These are phyloP conservation scores for Chrysochromulina parva DNA, from an alignment of 78 protist genomes.

Conservation along the genomic window DNA sequence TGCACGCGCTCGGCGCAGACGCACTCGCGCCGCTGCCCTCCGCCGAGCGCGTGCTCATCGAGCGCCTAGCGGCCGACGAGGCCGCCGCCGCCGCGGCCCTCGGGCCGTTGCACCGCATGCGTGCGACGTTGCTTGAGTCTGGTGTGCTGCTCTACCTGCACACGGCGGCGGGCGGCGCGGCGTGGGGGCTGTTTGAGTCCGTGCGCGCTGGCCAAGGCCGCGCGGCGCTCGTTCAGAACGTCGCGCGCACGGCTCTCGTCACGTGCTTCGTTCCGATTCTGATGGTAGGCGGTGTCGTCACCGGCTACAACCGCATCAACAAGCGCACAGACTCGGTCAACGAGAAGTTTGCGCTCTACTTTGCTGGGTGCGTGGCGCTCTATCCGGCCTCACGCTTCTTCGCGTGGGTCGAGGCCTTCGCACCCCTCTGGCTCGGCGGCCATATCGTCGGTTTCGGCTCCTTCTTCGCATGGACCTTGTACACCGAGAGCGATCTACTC, in stretches of 20 bases:
- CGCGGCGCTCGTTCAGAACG: slow-evolving; percentile 6
- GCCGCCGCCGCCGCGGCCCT: not conserved
- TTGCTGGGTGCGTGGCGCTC: not conserved
- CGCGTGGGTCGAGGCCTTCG: slow-evolving; percentile 59
- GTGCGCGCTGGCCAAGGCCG: slow-evolving; percentile 19
- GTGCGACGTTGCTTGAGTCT: slow-evolving; percentile 19
- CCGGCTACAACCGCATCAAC: slow-evolving; percentile 29
- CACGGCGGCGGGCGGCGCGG: slow-evolving; percentile 74
- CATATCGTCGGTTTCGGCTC: slow-evolving; percentile 77
- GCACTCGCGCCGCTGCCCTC: not conserved
- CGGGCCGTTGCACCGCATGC: not conserved
- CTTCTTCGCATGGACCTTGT: slow-evolving; percentile 63
- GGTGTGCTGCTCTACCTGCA: slow-evolving; percentile 70
- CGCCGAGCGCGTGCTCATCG: not conserved
- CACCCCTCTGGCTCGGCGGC: slow-evolving; percentile 80
- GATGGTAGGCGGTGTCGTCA: slow-evolving; percentile 68
- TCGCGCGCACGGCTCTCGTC: slow-evolving; percentile 57
- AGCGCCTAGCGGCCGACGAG: not conserved
- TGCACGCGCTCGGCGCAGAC: not conserved
- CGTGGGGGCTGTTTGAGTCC: slow-evolving; percentile 68
- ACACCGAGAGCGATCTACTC: slow-evolving; percentile 57
- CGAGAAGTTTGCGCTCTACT: slow-evolving; percentile 38
- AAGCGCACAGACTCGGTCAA: slow-evolving; percentile 43
- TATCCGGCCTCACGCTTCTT: slow-evolving; percentile 54
- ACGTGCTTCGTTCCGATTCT: slow-evolving; percentile 71